phyloP scores from a whole-genome alignment of 148 eudicot species.

The Suaeda aralocaspica region DNA sequence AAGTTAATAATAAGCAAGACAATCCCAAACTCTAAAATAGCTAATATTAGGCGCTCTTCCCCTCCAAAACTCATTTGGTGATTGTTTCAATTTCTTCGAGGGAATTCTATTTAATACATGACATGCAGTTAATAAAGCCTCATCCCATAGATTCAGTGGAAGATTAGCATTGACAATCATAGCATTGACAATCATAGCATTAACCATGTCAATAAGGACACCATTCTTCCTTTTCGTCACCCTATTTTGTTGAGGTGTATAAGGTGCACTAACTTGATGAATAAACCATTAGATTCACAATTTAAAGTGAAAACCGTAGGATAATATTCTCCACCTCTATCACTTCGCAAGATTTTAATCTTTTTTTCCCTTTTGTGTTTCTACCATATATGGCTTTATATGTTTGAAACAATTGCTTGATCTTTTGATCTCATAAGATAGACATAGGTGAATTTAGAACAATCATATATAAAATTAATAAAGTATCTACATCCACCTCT shows the following conservation, averaged over 20 bases:
- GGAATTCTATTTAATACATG: constrained; percentile 16
- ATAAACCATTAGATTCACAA: constrained; percentile 4
- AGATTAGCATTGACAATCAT: constrained; percentile 15
- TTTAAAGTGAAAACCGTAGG: not conserved
- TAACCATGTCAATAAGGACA: not conserved
- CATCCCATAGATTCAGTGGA: constrained; percentile 8
- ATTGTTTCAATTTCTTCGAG: not conserved
- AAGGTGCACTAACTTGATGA: constrained; percentile 4
- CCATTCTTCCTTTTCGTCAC: constrained; percentile 8
- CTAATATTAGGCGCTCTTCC: not conserved
- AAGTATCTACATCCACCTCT: not conserved
- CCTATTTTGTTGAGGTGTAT: constrained; percentile 6
- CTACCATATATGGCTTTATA: not conserved
- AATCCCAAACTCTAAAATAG: constrained; percentile 15
- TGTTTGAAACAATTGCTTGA: constrained; percentile 2
- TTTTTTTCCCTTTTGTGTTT: not conserved
- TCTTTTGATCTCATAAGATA: constrained; percentile 1
- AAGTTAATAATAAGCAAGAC: not conserved
- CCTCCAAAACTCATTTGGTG: constrained; percentile 4
- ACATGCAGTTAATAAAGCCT: constrained; percentile 7
- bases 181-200: constrained; percentile 15
- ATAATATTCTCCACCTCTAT: constrained; percentile 8
- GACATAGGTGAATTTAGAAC: not conserved
- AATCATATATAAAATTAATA: too few relatives aligned
- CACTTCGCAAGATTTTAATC: not conserved